Evolutionary conservation across 2,329 filamentous ascomycete genomes (phyloP).

Genomic region (Colletotrichum noveboracense): DNA sequence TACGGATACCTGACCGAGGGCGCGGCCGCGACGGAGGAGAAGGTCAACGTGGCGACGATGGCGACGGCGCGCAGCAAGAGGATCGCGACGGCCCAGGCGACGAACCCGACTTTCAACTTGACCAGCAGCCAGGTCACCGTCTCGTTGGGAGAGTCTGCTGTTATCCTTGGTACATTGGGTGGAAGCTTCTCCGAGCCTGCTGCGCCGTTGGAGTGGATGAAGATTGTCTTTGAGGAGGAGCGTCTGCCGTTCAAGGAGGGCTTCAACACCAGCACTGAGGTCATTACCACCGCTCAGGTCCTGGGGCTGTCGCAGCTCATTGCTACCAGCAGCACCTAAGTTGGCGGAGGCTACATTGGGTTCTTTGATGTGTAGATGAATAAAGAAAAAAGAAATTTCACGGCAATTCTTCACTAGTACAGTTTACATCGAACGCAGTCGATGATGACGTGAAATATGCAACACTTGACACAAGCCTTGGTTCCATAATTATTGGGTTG

Average conservation of each 20-base stretch:
- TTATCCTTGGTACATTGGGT: constrained; percentile 24
- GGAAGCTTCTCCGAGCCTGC: constrained; percentile 12
- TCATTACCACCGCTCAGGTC: constrained; percentile 5
- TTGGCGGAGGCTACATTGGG: background rate
- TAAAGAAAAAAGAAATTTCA: background rate
- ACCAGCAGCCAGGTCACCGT: constrained; percentile 25
- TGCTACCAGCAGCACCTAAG: background rate
- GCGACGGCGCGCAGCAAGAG: constrained; percentile 31
- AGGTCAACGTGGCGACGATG: constrained; percentile 29
- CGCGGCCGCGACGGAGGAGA: constrained; percentile 21
- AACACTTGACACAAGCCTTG: accelerated
- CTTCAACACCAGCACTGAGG: background rate
- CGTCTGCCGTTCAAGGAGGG: constrained; percentile 16
- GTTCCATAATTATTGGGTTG: background rate
- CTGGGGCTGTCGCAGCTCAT: constrained; percentile 8
- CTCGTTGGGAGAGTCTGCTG: constrained; percentile 23
- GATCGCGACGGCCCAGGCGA: constrained; percentile 25
- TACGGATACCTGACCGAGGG: constrained; percentile 11
- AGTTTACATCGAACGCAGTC: accelerated
- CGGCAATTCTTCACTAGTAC: background rate
- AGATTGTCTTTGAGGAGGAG: constrained; percentile 14
- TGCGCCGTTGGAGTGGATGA: constrained; percentile 12
- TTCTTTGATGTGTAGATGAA: background rate
- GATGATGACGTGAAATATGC: background rate
- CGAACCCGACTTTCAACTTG: constrained; percentile 8